Conservation (phyloP, 2,329 filamentous ascomycete species). For the Verticillium klebahnii region DNA sequence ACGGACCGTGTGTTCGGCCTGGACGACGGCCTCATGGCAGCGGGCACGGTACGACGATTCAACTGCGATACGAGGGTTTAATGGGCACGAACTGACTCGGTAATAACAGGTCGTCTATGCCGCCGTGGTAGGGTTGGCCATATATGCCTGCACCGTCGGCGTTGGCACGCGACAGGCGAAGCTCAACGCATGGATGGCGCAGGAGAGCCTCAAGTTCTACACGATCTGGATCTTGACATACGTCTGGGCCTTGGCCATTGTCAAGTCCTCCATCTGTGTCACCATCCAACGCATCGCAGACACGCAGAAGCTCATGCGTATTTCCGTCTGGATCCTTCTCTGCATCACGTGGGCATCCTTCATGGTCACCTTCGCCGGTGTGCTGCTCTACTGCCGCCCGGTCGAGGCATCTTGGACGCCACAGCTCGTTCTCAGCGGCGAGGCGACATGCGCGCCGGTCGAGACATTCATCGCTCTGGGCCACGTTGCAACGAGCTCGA, state of each 20-base stretch:
- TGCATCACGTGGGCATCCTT: conserved; percentile 19
- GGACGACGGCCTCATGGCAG: conserved; percentile 14
- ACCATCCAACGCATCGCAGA: conserved; percentile 27
- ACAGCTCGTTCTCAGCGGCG: conserved; percentile 20
- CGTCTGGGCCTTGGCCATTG: conserved; percentile 15
- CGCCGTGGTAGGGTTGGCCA: conserved; percentile 10
- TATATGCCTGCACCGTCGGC: conserved; percentile 14
- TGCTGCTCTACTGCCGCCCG: conserved; percentile 24
- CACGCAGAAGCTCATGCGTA: conserved; percentile 13
- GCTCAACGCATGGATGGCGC: conserved; percentile 18
- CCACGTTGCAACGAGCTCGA: conserved; percentile 23
- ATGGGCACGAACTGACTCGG: neutral
- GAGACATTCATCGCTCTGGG: conserved; percentile 18
- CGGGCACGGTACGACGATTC: neutral
- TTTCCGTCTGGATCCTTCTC: conserved; percentile 14
- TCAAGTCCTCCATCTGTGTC: conserved; percentile 30
- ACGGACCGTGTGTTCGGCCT: conserved; percentile 4
- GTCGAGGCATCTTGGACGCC: conserved; percentile 23
- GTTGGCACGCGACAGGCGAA: conserved; percentile 16
- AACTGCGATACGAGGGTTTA: neutral
- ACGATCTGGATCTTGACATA: conserved; percentile 22
- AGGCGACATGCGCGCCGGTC: conserved; percentile 12
- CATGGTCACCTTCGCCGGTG: conserved; percentile 24
- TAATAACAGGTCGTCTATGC: conserved; percentile 10
- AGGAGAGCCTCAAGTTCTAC: conserved; percentile 14